Conservation (phyloP, 257 asterid genomes). For the Anisodus tanguticus region DNA sequence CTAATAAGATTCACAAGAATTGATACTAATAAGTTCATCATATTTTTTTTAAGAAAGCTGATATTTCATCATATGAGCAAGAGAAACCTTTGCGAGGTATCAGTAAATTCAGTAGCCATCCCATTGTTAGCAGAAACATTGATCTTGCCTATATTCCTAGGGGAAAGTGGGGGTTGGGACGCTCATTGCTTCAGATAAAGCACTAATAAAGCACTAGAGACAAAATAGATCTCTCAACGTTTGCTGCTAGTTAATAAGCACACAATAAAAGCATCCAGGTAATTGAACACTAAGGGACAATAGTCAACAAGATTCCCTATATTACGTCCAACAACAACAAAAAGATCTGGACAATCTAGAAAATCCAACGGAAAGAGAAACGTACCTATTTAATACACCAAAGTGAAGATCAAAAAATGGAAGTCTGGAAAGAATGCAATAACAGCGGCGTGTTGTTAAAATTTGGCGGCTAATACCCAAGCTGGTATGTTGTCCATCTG, state of each 20-base stretch:
- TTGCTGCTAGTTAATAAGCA: background rate
- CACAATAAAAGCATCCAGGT: background rate
- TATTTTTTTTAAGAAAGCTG: background rate
- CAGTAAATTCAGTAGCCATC: background rate
- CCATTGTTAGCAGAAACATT: background rate
- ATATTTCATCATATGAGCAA: background rate
- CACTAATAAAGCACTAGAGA: background rate
- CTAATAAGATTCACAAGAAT: background rate
- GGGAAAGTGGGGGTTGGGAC: background rate
- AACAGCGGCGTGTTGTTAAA: slow-evolving; percentile 93
- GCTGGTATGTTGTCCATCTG: slow-evolving; percentile 63
- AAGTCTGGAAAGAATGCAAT: slow-evolving; percentile 93
- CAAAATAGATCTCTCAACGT: background rate
- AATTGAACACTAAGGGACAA: slow-evolving; percentile 10
- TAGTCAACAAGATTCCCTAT: slow-evolving; percentile 8
- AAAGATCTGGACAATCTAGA: slow-evolving; percentile 20
- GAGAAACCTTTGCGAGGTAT: background rate
- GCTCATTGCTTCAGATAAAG: background rate
- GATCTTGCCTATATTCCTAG: background rate
- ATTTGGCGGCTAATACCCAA: slow-evolving; percentile 71
- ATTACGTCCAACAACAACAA: background rate
- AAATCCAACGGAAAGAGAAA: slow-evolving; percentile 14
- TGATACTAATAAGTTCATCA: background rate
- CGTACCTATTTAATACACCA: slow-evolving; percentile 87
- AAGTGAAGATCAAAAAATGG: slow-evolving; percentile 96